Evolutionary conservation across 2,329 filamentous ascomycete genomes (phyloP), one percentile per base, ranked within the genome.

Genomic region (Talaromyces rugulosus): DNA sequence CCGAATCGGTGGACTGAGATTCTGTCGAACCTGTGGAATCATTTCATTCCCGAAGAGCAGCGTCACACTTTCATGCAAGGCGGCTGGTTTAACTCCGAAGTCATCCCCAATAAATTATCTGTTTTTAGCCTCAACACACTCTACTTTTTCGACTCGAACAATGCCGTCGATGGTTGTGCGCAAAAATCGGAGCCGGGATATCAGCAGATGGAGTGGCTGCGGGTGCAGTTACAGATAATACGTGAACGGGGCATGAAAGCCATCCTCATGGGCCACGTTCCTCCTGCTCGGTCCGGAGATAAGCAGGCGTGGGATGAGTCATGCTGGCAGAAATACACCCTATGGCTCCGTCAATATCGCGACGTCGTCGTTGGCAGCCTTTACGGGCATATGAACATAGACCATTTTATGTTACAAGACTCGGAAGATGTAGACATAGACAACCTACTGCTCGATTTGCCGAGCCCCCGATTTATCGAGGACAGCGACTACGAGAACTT

Each of bases 371-470:
- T 93, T 23, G 87, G 85, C 12, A 87, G 87, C 30, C 72, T 96
- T 5, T 99, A 90, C 71, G 95, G 94, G 1, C 95, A 99, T 74
- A 98, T 99, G 95, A 99, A 99, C 71, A 90, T 97, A 66, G 95
- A 99, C 70, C 95, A 99, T 75, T 99, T 99, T 76, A 85, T 98
- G 71, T 79, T 99, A 16, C 91, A 96, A 69, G 94, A 98, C 73
- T 91, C 87, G 62, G 82, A 89, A 47, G 85, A 96, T 0, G 82
- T 97, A 59, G 83, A 90, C 64, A 82, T 92, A 55, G 77, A 79
- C 30, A 77, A 76, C 51, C 68, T 74, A 2, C 68, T 74, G 8
- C 53, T 53, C 9, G 36, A 66, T 40, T 59, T 59, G 62, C 70
- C 23, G 63, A 40, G 34, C 47, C 69, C 36, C 58, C 72, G 36